Conservation (phyloP, 1,284 basidiomycete genomes). For the Hypsizygus ulmarius region DNA sequence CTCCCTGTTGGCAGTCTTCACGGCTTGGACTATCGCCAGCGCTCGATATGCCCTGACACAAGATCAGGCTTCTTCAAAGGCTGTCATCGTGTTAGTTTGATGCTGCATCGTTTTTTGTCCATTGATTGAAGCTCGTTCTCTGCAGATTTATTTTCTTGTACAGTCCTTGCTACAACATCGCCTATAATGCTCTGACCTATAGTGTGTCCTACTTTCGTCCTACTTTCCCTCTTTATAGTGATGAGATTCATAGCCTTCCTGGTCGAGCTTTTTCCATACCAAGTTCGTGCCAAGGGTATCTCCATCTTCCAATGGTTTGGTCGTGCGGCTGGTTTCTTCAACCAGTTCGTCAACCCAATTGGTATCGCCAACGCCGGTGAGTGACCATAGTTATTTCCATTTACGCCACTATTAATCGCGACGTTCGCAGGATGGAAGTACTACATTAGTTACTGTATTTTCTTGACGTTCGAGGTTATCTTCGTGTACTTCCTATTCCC, state of each 20-base stretch:
- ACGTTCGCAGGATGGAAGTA: constrained; percentile 37
- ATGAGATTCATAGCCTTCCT: constrained; percentile 38
- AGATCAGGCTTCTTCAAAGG: constrained; percentile 43
- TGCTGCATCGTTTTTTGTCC: neutral
- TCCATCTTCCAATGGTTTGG: constrained; percentile 50
- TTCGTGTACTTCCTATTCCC: constrained; percentile 55
- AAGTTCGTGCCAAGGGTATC: constrained; percentile 49
- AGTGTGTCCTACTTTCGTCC: constrained; percentile 29
- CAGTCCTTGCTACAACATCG: constrained; percentile 48
- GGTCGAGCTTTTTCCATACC: constrained; percentile 52
- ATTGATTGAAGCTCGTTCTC: constrained; percentile 3
- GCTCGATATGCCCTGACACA: constrained; percentile 43
- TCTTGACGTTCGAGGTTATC: constrained; percentile 43
- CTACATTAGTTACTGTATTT: constrained; percentile 46
- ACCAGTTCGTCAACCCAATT: constrained; percentile 59
- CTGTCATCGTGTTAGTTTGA: constrained; percentile 44
- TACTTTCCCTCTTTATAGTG: neutral
- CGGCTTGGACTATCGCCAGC: constrained; percentile 52
- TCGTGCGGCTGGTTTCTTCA: constrained; percentile 53
- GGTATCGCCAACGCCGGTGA: constrained; percentile 48
- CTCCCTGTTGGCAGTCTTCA: constrained; percentile 49
- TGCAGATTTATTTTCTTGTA: constrained; percentile 53
- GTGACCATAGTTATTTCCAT: neutral
- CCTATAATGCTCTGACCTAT: constrained; percentile 47
- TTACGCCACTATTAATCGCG: no score